These are phyloP conservation scores for Lasiosphaeria miniovina DNA, from an alignment of 495 filamentous ascomycete genomes.

Conservation along the genomic window DNA sequence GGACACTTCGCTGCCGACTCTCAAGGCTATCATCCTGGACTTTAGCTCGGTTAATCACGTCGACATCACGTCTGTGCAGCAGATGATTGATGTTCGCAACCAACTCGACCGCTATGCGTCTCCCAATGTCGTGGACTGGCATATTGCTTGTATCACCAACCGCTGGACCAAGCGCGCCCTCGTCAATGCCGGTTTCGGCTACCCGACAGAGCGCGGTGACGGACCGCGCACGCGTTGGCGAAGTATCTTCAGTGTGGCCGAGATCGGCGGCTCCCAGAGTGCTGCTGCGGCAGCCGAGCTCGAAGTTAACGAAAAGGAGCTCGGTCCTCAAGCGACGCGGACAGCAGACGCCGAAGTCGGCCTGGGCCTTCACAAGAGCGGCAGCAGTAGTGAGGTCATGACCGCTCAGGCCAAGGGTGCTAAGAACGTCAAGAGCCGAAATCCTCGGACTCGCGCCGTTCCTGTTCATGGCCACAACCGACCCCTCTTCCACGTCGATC, in stretches of 20 bases:
- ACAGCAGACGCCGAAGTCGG: conserved; percentile 1
- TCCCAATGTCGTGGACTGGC: conserved; percentile 89
- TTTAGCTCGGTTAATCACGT: conserved; percentile 96
- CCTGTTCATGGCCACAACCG: conserved; percentile 81
- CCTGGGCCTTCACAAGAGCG: neutral
- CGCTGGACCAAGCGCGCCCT: conserved; percentile 97
- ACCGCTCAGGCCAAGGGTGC: neutral
- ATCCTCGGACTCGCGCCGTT: conserved; percentile 35
- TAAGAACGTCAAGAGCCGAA: conserved; percentile 1
- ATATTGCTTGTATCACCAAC: conserved; percentile 92
- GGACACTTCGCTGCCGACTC: conserved; percentile 60
- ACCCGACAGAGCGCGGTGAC: conserved; percentile 59
- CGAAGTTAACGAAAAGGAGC: conserved; percentile 58
- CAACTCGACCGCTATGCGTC: conserved; percentile 87
- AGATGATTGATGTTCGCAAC: conserved; percentile 95
- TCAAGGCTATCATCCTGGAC: conserved; percentile 92
- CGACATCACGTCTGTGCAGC: conserved; percentile 90
- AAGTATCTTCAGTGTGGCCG: conserved; percentile 93
- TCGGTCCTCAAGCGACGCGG: conserved; percentile 6
- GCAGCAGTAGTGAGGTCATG: conserved; percentile 3
- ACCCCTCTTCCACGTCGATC: conserved; percentile 91
- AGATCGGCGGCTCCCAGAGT: conserved; percentile 70
- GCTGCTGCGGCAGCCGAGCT: conserved; percentile 57
- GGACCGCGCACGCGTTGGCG: conserved; percentile 70
- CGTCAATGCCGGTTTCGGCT: conserved; percentile 89